phyloP scores from a whole-genome alignment of 1,284 basidiomycete genomes.

The Trichosporon ovoides region DNA sequence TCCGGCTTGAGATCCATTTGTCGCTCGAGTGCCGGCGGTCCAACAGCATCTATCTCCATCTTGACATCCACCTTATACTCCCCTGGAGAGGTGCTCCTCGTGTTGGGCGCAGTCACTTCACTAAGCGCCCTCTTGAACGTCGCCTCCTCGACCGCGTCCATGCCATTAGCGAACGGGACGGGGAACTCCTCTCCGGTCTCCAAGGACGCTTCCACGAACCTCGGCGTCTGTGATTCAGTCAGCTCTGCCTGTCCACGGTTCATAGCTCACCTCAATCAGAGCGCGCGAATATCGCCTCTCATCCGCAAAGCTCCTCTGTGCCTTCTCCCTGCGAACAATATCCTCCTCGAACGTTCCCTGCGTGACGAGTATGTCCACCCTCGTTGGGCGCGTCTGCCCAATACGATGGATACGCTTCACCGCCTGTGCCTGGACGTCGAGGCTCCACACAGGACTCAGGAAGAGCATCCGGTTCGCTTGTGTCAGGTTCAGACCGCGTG shows the following conservation, averaged over 20 bases:
- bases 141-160: too few species aligned
- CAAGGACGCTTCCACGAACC: conserved; percentile 30
- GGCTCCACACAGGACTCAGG: conserved; percentile 78
- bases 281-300: conserved; percentile 38
- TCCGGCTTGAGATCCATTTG: too few species aligned
- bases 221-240: too few species aligned
- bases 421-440: conserved; percentile 78
- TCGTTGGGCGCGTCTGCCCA: conserved; percentile 66
- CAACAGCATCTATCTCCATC: not conserved
- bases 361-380: conserved; percentile 73
- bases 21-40: too few species aligned
- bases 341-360: conserved; percentile 71
- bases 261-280: conserved; percentile 38
- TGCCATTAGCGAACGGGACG: too few species aligned
- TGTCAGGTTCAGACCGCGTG: conserved; percentile 74
- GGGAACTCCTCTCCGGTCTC: too few species aligned
- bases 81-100: too few species aligned
- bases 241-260: too few species aligned
- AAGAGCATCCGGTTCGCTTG: conserved; percentile 78
- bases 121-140: not conserved
- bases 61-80: too few species aligned
- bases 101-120: not conserved
- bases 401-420: conserved; percentile 86
- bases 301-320: conserved; percentile 25
- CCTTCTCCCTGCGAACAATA: conserved; percentile 58